Percentiles rank a stretch among this genome's conserved stretches.
These are phyloP conservation scores for Nakaseomyces glabratus DNA, from an alignment of 1,139 yeast genomes.

Conservation along the genomic window DNA sequence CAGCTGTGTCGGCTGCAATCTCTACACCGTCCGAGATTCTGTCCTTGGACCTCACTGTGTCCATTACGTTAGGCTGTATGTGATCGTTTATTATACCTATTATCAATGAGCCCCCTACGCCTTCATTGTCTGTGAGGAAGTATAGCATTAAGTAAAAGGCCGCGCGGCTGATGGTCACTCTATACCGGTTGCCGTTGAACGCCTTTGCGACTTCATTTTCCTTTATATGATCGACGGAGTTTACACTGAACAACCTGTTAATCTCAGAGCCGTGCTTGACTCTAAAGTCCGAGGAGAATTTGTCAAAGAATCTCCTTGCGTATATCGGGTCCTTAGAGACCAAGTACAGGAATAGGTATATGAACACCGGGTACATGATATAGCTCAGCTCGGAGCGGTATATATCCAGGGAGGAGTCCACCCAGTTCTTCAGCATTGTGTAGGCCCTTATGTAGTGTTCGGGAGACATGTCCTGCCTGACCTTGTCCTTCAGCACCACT, in stretches of 20 bases:
- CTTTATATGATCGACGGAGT: slow-evolving; percentile 69
- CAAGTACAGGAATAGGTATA: slow-evolving; percentile 77
- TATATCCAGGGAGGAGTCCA: slow-evolving; percentile 81
- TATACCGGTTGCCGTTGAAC: slow-evolving; percentile 65
- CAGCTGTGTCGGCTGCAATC: slow-evolving; percentile 43
- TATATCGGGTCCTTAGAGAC: slow-evolving; percentile 52
- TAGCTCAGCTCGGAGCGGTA: slow-evolving; percentile 83
- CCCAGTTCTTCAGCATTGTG: slow-evolving; percentile 75
- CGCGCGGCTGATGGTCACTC: slow-evolving; percentile 70
- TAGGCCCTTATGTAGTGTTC: slow-evolving; percentile 71
- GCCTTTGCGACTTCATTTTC: slow-evolving; percentile 76
- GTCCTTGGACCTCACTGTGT: slow-evolving; percentile 25
- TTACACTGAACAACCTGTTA: slow-evolving; percentile 59
- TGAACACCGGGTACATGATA: slow-evolving; percentile 79
- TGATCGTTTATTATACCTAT: slow-evolving; percentile 82
- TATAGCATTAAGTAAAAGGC: slow-evolving; percentile 75
- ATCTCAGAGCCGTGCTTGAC: slow-evolving; percentile 75
- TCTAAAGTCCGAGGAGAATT: slow-evolving; percentile 63
- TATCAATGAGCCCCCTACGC: slow-evolving; percentile 81
- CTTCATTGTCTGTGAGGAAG: slow-evolving; percentile 86
- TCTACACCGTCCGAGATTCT: slow-evolving; percentile 29
- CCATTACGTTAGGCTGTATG: slow-evolving; percentile 53
- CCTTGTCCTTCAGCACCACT: slow-evolving; percentile 20
- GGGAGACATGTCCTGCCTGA: slow-evolving; percentile 42
- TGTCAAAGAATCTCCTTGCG: slow-evolving; percentile 69